Percentiles rank a stretch among this genome's conserved stretches.
These are phyloP conservation scores for Atalantia buxifolia DNA, from an alignment of 345 rosid species.

Conservation along the genomic window DNA sequence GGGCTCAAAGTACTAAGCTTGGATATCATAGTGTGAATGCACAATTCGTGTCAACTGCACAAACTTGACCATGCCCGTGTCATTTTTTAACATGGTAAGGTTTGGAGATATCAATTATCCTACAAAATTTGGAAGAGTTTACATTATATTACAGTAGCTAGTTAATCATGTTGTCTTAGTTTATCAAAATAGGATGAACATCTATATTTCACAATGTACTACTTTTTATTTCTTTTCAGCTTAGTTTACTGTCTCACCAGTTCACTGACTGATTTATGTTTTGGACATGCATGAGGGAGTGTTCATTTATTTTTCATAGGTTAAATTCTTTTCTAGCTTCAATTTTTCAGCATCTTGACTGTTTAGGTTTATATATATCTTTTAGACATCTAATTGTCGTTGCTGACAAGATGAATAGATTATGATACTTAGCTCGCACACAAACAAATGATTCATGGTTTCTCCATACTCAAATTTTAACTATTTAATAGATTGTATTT, in stretches of 20 bases:
- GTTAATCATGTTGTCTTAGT: background rate
- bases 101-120: background rate
- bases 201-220: background rate
- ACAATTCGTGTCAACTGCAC: background rate
- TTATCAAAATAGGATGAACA: background rate
- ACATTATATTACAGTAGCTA: background rate
- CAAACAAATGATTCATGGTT: background rate
- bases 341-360: constrained; percentile 52
- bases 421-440: no score
- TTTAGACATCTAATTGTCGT: no score
- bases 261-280: constrained; percentile 7
- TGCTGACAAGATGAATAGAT: no score
- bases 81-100: background rate
- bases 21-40: background rate
- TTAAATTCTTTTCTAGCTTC: constrained; percentile 60
- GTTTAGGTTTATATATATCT: constrained; percentile 30
- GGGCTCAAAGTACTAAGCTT: no score
- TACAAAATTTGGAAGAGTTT: background rate
- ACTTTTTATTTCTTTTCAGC: background rate
- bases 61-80: background rate
- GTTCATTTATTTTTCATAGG: constrained; percentile 43
- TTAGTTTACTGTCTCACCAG: background rate
- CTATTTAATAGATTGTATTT: background rate
- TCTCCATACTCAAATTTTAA: background rate
- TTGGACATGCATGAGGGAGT: constrained; percentile 57